Conservation (phyloP, 2,329 filamentous ascomycete species). For the Corinectria fuckeliana region DNA sequence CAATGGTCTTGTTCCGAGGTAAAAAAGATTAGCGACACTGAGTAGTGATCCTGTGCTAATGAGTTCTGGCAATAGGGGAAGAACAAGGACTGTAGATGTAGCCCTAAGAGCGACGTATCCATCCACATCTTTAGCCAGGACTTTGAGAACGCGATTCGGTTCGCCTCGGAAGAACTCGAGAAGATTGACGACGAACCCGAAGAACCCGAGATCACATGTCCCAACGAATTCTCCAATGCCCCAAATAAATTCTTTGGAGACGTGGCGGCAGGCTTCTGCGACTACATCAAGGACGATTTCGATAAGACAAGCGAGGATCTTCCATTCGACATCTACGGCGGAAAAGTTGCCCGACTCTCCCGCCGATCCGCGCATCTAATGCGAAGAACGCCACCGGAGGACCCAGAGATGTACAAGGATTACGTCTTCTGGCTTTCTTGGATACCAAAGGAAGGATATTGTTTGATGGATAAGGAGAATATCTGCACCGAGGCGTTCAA, state of each 20-base stretch:
- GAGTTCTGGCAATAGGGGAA: neutral
- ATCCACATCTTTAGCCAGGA: neutral
- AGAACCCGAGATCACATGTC: neutral
- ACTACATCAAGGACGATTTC: neutral
- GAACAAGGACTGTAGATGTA: neutral
- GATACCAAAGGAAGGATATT: conserved; percentile 1
- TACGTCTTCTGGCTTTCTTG: conserved; percentile 2
- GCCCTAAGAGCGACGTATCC: neutral
- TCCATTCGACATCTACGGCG: conserved; percentile 1
- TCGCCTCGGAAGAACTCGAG: neutral
- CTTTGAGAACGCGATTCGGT: neutral
- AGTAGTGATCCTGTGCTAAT: neutral
- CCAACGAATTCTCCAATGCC: neutral
- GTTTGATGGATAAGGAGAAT: neutral
- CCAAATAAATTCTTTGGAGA: neutral
- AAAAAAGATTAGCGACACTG: neutral
- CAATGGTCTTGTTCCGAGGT: neutral
- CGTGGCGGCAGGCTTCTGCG: neutral
- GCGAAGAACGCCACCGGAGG: neutral
- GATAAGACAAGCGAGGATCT: neutral
- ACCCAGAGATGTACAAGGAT: conserved; percentile 1
- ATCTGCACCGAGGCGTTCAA: neutral
- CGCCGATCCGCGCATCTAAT: neutral
- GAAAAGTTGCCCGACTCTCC: neutral
- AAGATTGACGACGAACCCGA: neutral